Base-by-base conservation (phyloP, 305 asterid species). In the Andrographis paniculata region DNA sequence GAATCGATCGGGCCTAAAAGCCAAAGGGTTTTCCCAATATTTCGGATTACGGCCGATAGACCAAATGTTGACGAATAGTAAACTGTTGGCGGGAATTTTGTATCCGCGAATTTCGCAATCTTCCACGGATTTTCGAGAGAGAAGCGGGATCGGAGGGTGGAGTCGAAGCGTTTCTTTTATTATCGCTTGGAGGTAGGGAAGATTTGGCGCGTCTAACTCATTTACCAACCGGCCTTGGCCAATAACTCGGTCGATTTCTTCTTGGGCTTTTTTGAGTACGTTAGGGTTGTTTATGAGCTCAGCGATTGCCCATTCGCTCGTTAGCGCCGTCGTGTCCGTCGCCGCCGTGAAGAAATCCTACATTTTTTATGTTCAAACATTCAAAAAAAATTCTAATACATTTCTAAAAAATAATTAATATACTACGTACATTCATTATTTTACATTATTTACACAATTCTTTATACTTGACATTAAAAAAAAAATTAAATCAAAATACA, bases 271-370 rank as follows among this genome's bases (percentile, higher is more conserved):
- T 28, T 66, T 42, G 3, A 79, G 45, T 4, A 61, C 72, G 0
- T 50, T 45, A 0, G 84, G 82, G 28, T 73, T 70, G 68, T 55
- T 66, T 17, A 79, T 64, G 7, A 76, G 65, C 9, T 76, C 84
- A 0, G 79, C 53, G 16, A 73, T 41, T 3, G 79, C 66, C 89
- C 84, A 79, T 17, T 76, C 82, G 0, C 67, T 24, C 13, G 73
- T 38, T 5, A 53, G 63, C 12, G 89, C 72, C n/a, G 82, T 63
- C 38, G 89, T 79, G 62, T 79, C 89, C 1, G 89, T 73, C 1
- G 73, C 82, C 4, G 82, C 84, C 0, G 79, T 76, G 65, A 76
- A 75, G 49, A 75, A 70, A 61, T 79, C 84, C 88, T 78, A 13
- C n/a, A 33, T n/a, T n/a, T n/a, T n/a, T n/a, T n/a, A n/a, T n/a